Percentiles rank a stretch among this genome's conserved stretches.
Conservation (phyloP, 768 basidiomycete genomes). For the Phylloporus rhodoxanthus region DNA sequence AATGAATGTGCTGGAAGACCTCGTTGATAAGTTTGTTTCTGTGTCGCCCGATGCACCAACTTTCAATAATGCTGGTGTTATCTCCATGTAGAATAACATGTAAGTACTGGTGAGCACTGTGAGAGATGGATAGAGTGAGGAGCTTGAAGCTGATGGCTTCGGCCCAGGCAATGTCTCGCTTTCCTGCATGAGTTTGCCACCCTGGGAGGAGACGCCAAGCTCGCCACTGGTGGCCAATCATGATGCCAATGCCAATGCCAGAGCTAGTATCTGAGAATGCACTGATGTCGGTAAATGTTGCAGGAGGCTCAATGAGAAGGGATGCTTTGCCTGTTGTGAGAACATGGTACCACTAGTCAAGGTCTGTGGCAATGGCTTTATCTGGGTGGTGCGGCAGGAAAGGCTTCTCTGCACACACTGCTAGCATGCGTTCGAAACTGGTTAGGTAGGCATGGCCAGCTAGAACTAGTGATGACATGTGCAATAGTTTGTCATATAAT, state of each 20-base stretch:
- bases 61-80: slow-evolving; percentile 16
- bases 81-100: slow-evolving; percentile 6
- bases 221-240: neutral
- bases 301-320: neutral
- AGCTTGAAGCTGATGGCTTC: slow-evolving; percentile 13
- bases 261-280: slow-evolving; percentile 14
- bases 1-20: slow-evolving; percentile 11
- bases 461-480: slow-evolving; percentile 23
- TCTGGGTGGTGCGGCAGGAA: slow-evolving; percentile 22
- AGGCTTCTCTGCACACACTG: slow-evolving; percentile 24
- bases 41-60: slow-evolving; percentile 6
- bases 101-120: neutral
- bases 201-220: slow-evolving; percentile 7
- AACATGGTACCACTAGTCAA: neutral
- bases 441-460: slow-evolving; percentile 37
- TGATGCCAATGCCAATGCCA: neutral
- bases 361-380: neutral
- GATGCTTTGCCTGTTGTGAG: neutral
- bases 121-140: neutral
- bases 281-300: neutral
- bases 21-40: slow-evolving; percentile 10
- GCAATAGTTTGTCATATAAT: slow-evolving; percentile 6
- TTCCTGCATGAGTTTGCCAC: neutral
- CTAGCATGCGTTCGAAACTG: slow-evolving; percentile 36
- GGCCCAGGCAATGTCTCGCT: slow-evolving; percentile 18